Base-by-base conservation (phyloP, 1,139 yeast genomes). In the Candida dubliniensis region DNA sequence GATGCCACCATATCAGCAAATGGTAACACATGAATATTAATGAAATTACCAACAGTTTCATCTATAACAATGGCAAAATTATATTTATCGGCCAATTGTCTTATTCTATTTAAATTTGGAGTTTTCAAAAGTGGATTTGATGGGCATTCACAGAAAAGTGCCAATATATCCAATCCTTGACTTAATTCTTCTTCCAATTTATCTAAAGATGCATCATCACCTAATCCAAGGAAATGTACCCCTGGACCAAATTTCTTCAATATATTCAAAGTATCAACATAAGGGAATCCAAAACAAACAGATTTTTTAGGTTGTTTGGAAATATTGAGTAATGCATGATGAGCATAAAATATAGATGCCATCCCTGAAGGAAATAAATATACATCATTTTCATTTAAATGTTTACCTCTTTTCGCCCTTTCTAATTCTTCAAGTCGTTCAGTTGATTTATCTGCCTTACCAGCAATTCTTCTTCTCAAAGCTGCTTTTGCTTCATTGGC, bases 281-380 rank as follows among this genome's bases (percentile, higher is more conserved):
- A 93, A 5, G 98, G 96, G 64, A 91, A 90, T 0, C 99, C 98
- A 65, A 87, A 90, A 66, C 96, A 87, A 1, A 90, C 95, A 0
- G 95, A 82, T 61, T 88, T 87, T 34, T 72, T 71, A 9, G 47
- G 47, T 9, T 39, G 25, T 34, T 37, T 31, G 5, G 44, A 36
- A 5, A 56, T 50, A 12, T 71, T 64, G 50, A 89, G 65, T 23
- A 84, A 60, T 1, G 87, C 76, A 50, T 85, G 78, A 59, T 91
- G 96, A 0, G 96, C 88, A 46, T 80, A 78, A 68, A 86, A 93
- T 36, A 93, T 87, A 1, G 96, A 74, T 1, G 96, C 86, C 98
- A 93, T 93, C 12, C 99, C 99, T 1, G 91, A 75, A 10, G 97
- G 95, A 57, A 77, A 90, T 45, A 95, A 71, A 58, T 79, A 90